phyloP scores from a whole-genome alignment of 306 rosid species.

The Castanopsis chinensis region DNA sequence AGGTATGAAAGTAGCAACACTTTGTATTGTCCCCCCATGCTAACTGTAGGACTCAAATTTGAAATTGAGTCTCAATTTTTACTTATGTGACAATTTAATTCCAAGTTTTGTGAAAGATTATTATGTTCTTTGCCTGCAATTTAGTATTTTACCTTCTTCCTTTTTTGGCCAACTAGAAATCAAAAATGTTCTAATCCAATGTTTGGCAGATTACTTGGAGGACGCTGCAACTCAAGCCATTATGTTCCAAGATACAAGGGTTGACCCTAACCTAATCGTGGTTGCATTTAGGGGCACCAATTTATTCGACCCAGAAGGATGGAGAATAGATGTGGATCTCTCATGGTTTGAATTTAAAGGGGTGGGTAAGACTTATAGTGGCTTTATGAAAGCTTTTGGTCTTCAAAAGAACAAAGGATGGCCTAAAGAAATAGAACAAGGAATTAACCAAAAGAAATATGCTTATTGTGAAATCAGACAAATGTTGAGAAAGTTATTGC shows the following conservation, averaged over 20 bases:
- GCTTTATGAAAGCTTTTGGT: constrained; percentile 71
- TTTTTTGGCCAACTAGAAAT: not conserved
- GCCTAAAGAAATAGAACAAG: constrained; percentile 52
- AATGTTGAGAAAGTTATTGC: constrained; percentile 32
- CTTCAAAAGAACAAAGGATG: constrained; percentile 40
- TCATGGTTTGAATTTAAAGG: constrained; percentile 59
- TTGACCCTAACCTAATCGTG: constrained; percentile 48
- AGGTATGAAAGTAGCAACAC: no score
- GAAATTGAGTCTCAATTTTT: no score
- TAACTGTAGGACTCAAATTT: no score
- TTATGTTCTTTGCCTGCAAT: no score
- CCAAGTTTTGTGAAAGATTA: no score
- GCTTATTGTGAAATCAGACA: constrained; percentile 63
- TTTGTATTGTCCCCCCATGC: no score
- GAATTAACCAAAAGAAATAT: not conserved
- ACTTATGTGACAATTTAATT: no score
- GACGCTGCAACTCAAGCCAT: constrained; percentile 52
- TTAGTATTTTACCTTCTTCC: not conserved
- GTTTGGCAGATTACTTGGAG: constrained; percentile 47
- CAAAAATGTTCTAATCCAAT: not conserved
- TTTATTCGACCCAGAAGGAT: constrained; percentile 53
- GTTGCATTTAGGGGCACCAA: constrained; percentile 75
- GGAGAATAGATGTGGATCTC: constrained; percentile 65
- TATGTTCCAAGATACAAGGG: constrained; percentile 40
- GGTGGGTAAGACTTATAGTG: constrained; percentile 65